These are phyloP conservation scores for Evernia prunastri DNA, from an alignment of 495 filamentous ascomycete genomes.

Conservation along the genomic window DNA sequence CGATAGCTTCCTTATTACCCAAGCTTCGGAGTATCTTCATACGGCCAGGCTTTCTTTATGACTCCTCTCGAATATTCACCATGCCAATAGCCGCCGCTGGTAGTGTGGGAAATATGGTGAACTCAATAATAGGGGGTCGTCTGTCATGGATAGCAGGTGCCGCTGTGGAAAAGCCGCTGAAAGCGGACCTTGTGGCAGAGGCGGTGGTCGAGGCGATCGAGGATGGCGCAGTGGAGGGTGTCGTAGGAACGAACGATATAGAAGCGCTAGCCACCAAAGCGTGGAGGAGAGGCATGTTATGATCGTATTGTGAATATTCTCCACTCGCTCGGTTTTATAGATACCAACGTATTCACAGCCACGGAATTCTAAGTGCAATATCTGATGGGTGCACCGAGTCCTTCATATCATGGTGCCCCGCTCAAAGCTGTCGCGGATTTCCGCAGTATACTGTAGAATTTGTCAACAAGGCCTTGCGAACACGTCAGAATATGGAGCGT, in stretches of 20 bases:
- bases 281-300: slow-evolving; percentile 80
- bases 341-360: not conserved
- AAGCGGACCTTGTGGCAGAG: slow-evolving; percentile 77
- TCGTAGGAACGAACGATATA: slow-evolving; percentile 60
- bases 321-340: not conserved
- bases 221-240: slow-evolving; percentile 61
- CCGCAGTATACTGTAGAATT: slow-evolving; percentile 72
- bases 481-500: not conserved
- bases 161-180: slow-evolving; percentile 77
- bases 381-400: not conserved
- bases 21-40: slow-evolving; percentile 74
- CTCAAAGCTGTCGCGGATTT: slow-evolving; percentile 97
- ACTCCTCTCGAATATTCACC: slow-evolving; percentile 72
- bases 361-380: not conserved
- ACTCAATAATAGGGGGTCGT: slow-evolving; percentile 64
- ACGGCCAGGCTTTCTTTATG: slow-evolving; percentile 83
- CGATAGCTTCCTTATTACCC: slow-evolving; percentile 64
- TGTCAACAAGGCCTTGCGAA: slow-evolving; percentile 25
- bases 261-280: slow-evolving; percentile 66
- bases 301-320: slow-evolving; percentile 23
- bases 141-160: slow-evolving; percentile 68
- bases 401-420: slow-evolving; percentile 73
- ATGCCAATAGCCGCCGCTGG: slow-evolving; percentile 73
- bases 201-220: slow-evolving; percentile 74
- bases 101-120: slow-evolving; percentile 60